These are phyloP conservation scores for Russula sp. DNA, from an alignment of 768 basidiomycete species.

Conservation along the genomic window DNA sequence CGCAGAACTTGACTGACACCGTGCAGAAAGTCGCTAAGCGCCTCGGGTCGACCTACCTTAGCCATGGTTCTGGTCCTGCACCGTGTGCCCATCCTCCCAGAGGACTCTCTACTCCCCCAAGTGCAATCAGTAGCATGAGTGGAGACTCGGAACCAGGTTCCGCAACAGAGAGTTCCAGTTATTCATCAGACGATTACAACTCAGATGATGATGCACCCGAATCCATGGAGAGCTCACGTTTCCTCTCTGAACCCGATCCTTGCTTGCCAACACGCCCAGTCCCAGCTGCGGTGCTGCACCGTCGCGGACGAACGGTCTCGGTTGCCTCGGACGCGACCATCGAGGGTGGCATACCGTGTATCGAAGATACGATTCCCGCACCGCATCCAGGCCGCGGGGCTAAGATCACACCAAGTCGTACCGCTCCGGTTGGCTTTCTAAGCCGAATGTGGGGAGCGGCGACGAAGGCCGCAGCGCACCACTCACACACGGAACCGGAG, in stretches of 20 bases:
- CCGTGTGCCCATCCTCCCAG: conserved; percentile 3
- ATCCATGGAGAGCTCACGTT: neutral
- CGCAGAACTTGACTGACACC: conserved; percentile 39
- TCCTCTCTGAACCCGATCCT: conserved; percentile 22
- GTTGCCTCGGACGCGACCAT: conserved; percentile 21
- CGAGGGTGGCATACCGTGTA: conserved; percentile 8
- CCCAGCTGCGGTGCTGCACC: conserved; percentile 35
- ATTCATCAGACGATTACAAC: conserved; percentile 16
- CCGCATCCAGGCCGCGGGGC: conserved; percentile 17
- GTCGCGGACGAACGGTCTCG: conserved; percentile 15
- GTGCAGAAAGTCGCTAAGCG: conserved; percentile 55
- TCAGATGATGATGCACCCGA: conserved; percentile 40
- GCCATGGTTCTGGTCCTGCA: conserved; percentile 22
- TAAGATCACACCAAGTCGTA: conserved; percentile 25
- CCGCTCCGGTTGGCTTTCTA: conserved; percentile 42
- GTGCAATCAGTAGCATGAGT: conserved; percentile 15
- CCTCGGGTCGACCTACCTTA: conserved; percentile 38
- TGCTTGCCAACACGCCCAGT: conserved; percentile 40
- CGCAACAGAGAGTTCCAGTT: conserved; percentile 13
- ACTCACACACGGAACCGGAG: conserved; percentile 15
- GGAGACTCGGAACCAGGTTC: conserved; percentile 20
- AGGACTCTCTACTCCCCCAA: conserved; percentile 10
- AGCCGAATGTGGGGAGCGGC: conserved; percentile 73
- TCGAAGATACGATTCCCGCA: neutral
- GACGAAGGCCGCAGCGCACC: conserved; percentile 30